Evolutionary conservation across 345 rosid genomes (phyloP).

Genomic region (Brassica juncea): DNA sequence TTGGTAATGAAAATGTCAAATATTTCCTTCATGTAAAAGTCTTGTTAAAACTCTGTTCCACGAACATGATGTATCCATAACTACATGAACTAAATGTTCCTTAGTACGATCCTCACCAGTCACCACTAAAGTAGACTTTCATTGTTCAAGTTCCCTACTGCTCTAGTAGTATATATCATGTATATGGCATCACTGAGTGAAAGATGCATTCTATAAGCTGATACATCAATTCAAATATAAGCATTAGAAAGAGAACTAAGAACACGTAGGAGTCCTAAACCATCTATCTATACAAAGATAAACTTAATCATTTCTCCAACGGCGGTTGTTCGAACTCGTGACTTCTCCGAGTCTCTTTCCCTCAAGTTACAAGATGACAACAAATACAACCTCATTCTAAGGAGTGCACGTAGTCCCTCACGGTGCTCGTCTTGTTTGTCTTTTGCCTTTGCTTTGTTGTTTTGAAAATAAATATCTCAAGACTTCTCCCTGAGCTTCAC

Average conservation of each 20-base stretch:
- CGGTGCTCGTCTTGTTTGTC: constrained; percentile 27
- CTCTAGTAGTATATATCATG: constrained; percentile 10
- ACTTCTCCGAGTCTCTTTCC: neutral
- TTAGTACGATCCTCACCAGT: neutral
- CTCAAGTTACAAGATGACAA: constrained; percentile 12
- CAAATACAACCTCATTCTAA: neutral
- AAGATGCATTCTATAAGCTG: neutral
- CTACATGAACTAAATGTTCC: neutral
- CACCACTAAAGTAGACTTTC: neutral
- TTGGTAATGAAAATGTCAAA: constrained; percentile 11
- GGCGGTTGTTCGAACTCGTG: neutral
- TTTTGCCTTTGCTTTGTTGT: constrained; percentile 31
- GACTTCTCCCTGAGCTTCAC: constrained; percentile 25
- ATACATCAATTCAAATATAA: neutral
- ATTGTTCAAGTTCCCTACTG: neutral
- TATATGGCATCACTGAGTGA: neutral
- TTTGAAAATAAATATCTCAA: constrained; percentile 11
- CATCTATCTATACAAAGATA: neutral
- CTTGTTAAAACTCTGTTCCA: constrained; percentile 30
- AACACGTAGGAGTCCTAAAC: neutral
- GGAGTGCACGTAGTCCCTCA: constrained; percentile 31
- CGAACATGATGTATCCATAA: neutral
- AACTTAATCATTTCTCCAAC: neutral
- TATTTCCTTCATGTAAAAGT: constrained; percentile 8
- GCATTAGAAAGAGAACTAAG: neutral